Conservation (phyloP, 78 protist genomes). For the Pelomyxa schiedti region DNA sequence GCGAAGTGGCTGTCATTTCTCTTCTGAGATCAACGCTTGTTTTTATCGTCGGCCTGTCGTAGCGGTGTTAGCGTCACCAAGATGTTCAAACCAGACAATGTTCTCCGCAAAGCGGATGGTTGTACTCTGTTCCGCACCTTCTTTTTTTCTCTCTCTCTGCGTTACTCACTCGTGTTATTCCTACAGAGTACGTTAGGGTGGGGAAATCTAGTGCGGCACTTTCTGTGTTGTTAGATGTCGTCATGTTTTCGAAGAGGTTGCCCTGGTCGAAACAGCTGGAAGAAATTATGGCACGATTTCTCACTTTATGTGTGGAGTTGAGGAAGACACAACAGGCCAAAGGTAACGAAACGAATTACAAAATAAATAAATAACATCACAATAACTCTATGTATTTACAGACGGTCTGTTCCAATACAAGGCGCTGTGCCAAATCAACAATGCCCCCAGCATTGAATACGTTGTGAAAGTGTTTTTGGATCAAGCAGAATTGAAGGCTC, state of each 20-base stretch:
- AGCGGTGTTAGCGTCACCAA: too few relatives aligned
- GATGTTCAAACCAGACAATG: too few relatives aligned
- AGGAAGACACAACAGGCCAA: too few relatives aligned
- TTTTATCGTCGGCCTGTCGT: too few relatives aligned
- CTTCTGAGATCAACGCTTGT: too few relatives aligned
- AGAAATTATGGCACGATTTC: not conserved
- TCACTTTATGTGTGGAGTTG: not conserved
- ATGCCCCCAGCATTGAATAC: conserved; percentile 16
- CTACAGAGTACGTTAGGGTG: not conserved
- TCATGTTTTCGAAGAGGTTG: not conserved
- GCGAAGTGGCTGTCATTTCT: too few relatives aligned
- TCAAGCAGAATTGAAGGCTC: conserved; percentile 24
- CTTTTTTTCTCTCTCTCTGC: too few relatives aligned
- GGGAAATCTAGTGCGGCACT: not conserved
- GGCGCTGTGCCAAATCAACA: conserved; percentile 28
- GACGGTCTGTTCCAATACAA: conserved; percentile 50
- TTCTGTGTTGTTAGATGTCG: not conserved
- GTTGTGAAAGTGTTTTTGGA: conserved; percentile 19
- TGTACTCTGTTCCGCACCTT: too few relatives aligned
- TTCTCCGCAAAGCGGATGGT: too few relatives aligned
- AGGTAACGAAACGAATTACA: too few relatives aligned
- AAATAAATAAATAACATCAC: not conserved
- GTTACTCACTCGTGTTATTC: too few relatives aligned
- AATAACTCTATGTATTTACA: not conserved
- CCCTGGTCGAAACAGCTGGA: not conserved